Base-by-base conservation (phyloP, 1,284 basidiomycete species). In the Naganishia sp. region DNA sequence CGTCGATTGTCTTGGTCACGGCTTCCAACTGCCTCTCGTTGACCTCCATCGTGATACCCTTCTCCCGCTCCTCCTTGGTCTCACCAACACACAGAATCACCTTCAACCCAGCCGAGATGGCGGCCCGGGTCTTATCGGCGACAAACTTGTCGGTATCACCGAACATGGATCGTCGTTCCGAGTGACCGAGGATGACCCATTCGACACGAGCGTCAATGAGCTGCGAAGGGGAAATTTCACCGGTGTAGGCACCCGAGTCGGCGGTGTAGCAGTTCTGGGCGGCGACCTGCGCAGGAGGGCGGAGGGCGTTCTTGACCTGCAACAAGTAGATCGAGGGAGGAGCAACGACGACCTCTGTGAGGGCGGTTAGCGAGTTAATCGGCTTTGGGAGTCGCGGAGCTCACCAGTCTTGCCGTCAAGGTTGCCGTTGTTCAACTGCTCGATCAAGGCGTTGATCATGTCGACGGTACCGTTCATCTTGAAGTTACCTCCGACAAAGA, bases 21-120 rank as follows among this genome's bases (percentile, higher is more conserved):
- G 90, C 87, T 76, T 88, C 83, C 67, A 98, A 86, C 82, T 98
- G 94, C 63, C 81, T 83, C 75, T 92, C 83, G 74, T 93, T 90
- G 53, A 99, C 90, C 67, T 86, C 79, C 69, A 86, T 85, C 50
- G 94, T 98, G 79, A 88, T 82, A 68, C 84, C 86, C 11, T 83
- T 82, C 80, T 99, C 94, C 72, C 96, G 87, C 83, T 99, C 86
- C 71, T 88, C 82, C 70, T 97, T 88, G 49, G 90, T 94, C 83
- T 99, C 96, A 55, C 95, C 96, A 69, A 97, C 87, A 82, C 95
- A 99, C 71, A 96, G 88, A 75, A 99, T 97, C 72, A 98, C 90
- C 68, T 86, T 88, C 71, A 98, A 84, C 10, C 84, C 85, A 1
- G 84, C 82, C 60, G 86, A 86, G 70, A 96, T 81, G 10, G 94